Base-by-base conservation (phyloP, 345 rosid genomes). In the Nephelium lappaceum region DNA sequence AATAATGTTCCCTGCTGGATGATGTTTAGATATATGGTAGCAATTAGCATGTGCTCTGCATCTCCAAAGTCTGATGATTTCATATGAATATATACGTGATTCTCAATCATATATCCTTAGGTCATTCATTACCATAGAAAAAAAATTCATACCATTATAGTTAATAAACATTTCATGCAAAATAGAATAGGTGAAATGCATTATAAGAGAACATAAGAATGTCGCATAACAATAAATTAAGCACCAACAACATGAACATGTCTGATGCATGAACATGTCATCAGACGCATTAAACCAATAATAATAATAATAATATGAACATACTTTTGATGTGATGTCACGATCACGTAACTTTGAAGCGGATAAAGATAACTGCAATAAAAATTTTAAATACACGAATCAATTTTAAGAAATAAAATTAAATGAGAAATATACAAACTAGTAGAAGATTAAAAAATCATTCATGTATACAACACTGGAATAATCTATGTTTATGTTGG, bases 311-410 rank as follows among this genome's bases (percentile, higher is more conserved):
- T 45, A 31, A 27, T 39, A 55, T 24, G 23, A 24, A 45, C 77
- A 41, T 76, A 93, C 98, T 93, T 93, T 95, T 67, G 98, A 95
- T 63, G 88, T 75, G 76, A 92, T 63, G 79, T 95, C 98, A 62
- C 87, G 90, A 83, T 95, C 95, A 31, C 80, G 77, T 78, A 95
- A 87, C 67, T 90, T 90, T 31, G 91, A 86, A 70, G 93, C 97
- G 11, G 97, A 93, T 70, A 92, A 69, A 72, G 93, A 81, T 78
- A 95, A 73, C 98, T 93, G 91, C 87, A 86, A 41, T 19, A 71
- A 39, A 76, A 41, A 82, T 72, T 70, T 41, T 15, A 78, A 71
- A n/a, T 15, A 68, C 8, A 27, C 27, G n/a, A 73, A 58, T 8
- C 18, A 41, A 25, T 23, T 23, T 69, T 27, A 58, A n/a, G 45